phyloP scores from a whole-genome alignment of 805 yeast species.

The Yamadazyma akitaensis region DNA sequence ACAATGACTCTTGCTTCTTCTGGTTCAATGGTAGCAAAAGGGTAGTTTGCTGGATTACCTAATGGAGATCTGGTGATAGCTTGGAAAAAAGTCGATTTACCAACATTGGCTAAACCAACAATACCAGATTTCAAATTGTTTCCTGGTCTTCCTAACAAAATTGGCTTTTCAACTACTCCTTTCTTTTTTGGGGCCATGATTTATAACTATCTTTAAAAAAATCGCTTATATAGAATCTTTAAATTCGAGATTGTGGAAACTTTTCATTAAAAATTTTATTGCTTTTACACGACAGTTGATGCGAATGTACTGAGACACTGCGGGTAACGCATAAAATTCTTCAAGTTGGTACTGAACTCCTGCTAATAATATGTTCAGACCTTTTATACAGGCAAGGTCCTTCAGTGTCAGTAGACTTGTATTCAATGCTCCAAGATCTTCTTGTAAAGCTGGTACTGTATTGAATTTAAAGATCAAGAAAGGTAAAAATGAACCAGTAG shows the following conservation, averaged over 20 bases:
- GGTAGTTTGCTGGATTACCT: slow-evolving; percentile 97
- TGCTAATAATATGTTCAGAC: not conserved
- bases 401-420: slow-evolving; percentile 2
- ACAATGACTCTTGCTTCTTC: slow-evolving; percentile 96
- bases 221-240: not conserved
- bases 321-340: slow-evolving; percentile 7
- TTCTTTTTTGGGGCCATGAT: slow-evolving; percentile 76
- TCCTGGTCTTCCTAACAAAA: slow-evolving; percentile 78
- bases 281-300: slow-evolving; percentile 6
- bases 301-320: not conserved
- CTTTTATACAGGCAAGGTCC: not conserved
- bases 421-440: slow-evolving; percentile 13
- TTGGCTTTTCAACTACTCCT: slow-evolving; percentile 61
- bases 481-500: slow-evolving; percentile 83
- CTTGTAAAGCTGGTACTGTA: slow-evolving; percentile 67
- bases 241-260: not conserved
- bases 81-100: slow-evolving; percentile 96
- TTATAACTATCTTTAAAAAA: not conserved
- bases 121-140: slow-evolving; percentile 60
- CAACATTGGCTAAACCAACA: slow-evolving; percentile 94
- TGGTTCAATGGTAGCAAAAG: slow-evolving; percentile 97
- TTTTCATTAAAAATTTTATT: slow-evolving; percentile 9
- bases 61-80: slow-evolving; percentile 90
- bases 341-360: not conserved
- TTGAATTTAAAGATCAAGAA: slow-evolving; percentile 72